Evolutionary conservation across 2,329 filamentous ascomycete species (phyloP), one percentile per base, ranked within the genome.

Genomic region (Thermoascus crustaceus): DNA sequence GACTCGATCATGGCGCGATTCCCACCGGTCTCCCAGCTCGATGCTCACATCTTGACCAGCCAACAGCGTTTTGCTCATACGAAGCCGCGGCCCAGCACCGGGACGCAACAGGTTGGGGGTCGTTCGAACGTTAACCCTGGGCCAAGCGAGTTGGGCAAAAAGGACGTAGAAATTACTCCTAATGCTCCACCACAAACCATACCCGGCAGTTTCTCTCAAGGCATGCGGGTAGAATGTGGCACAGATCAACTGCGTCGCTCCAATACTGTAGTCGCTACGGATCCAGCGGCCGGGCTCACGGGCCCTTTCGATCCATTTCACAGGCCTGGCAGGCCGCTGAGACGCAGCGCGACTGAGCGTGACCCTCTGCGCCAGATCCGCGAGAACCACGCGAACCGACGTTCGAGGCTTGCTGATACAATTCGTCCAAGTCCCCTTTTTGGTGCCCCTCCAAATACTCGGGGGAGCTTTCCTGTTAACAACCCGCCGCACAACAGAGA

Each of bases 11-110:
- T 57, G 30, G 40, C 41, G 14, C 52, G 48, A 7, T 62, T 61
- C 34, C 58, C 58, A 17, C 58, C 58, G 19, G 51, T 62, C 16
- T 62, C 57, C 17, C 58, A 62, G 30, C 35, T 54, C n/a, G 58
- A 61, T 35, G 58, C 58, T 5, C 57, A 57, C 29, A 43, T 55
- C 20, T 32, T 58, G 18, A 48, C 55, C 20, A 46, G 45, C 9
- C 46, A 47, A 19, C 45, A 32, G 29, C 37, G 35, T 19, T 32
- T 36, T 4, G 32, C 42, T 22, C n/a, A 23, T 27, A 9, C 29
- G 11, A 18, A 20, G 3, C 22, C 14, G 30, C 32, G 2, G 33
- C n/a, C 22, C 13, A 10, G 29, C 16, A 16, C 17, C 14, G 19
- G 10, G 8, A 34, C 19, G 21, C 8, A 7, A 14, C 19, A 24